Evolutionary conservation across 2,329 filamentous ascomycete species (phyloP).

Genomic region (Metarhizium humberi): DNA sequence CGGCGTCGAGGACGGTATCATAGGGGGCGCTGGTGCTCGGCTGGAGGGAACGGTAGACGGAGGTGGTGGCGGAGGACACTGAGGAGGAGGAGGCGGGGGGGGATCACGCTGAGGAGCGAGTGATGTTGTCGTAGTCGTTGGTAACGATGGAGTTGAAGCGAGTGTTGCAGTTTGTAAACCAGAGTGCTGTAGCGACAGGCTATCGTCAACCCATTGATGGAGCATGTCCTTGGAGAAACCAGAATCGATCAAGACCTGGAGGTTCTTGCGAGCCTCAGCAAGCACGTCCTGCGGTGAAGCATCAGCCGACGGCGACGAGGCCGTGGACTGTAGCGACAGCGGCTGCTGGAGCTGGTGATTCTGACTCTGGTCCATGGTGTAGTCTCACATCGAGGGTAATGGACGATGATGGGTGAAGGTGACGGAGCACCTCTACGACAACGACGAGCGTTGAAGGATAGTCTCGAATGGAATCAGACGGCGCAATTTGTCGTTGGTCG

Average conservation of each 20-base stretch:
- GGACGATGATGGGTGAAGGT: constrained; percentile 9
- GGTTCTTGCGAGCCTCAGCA: constrained; percentile 34
- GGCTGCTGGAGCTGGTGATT: constrained; percentile 18
- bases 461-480: constrained; percentile 2
- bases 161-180: constrained; percentile 11
- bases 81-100: constrained; percentile 20
- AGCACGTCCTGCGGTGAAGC: constrained; percentile 33
- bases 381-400: constrained; percentile 17
- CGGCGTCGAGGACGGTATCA: constrained; percentile 7
- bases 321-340: constrained; percentile 10
- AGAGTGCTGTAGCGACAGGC: constrained; percentile 23
- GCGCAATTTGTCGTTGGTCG: constrained; percentile 5
- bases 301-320: constrained; percentile 16
- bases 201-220: constrained; percentile 30
- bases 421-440: constrained; percentile 8
- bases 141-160: constrained; percentile 8
- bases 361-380: constrained; percentile 23
- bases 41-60: constrained; percentile 13
- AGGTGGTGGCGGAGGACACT: constrained; percentile 23
- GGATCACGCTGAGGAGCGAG: constrained; percentile 16
- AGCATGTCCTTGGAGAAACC: constrained; percentile 33
- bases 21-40: constrained; percentile 10
- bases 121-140: neutral
- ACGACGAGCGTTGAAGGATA: constrained; percentile 6
- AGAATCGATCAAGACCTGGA: constrained; percentile 35